phyloP scores from a whole-genome alignment of 345 rosid species.

The Mangifera indica region DNA sequence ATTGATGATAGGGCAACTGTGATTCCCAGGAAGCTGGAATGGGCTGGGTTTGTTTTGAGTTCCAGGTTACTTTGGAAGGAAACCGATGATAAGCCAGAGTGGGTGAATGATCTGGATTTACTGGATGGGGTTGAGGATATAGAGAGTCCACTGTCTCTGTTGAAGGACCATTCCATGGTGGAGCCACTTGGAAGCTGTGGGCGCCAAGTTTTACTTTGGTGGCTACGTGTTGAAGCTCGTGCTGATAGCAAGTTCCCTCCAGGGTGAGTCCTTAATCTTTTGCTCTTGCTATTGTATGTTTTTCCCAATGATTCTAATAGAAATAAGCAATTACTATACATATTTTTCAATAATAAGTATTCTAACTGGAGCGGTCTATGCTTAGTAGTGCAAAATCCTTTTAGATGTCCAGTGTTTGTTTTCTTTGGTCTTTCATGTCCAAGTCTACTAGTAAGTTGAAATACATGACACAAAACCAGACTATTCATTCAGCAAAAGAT shows the following conservation, averaged over 20 bases:
- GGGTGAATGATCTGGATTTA: slow-evolving; percentile 69
- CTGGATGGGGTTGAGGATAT: slow-evolving; percentile 41
- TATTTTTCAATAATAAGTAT: not conserved
- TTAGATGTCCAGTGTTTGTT: slow-evolving; percentile 1
- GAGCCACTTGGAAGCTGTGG: slow-evolving; percentile 98
- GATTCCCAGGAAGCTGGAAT: slow-evolving; percentile 80
- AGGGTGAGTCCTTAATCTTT: slow-evolving; percentile 50
- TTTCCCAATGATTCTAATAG: not conserved
- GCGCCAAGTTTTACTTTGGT: slow-evolving; percentile 85
- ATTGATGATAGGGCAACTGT: slow-evolving; percentile 85
- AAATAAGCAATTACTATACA: not conserved
- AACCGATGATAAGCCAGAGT: slow-evolving; percentile 59
- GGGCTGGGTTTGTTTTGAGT: slow-evolving; percentile 96
- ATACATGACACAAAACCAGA: not conserved
- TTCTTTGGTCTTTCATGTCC: slow-evolving; percentile 1
- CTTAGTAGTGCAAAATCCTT: slow-evolving; percentile 8
- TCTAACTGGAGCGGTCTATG: not conserved
- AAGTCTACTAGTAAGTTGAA: slow-evolving; percentile 11
- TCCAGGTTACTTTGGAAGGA: slow-evolving; percentile 90
- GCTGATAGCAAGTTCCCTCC: slow-evolving; percentile 98
- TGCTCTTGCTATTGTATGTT: not conserved
- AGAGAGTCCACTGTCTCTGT: slow-evolving; percentile 74
- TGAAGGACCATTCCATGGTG: slow-evolving; percentile 67
- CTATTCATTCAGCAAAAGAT: not conserved
- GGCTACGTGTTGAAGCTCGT: slow-evolving; percentile 99